A percentile compares a stretch with the other conserved stretches of the same genome.
Evolutionary conservation across 2,329 filamentous ascomycete genomes (phyloP).

Genomic region (Harringtonia aguacate): DNA sequence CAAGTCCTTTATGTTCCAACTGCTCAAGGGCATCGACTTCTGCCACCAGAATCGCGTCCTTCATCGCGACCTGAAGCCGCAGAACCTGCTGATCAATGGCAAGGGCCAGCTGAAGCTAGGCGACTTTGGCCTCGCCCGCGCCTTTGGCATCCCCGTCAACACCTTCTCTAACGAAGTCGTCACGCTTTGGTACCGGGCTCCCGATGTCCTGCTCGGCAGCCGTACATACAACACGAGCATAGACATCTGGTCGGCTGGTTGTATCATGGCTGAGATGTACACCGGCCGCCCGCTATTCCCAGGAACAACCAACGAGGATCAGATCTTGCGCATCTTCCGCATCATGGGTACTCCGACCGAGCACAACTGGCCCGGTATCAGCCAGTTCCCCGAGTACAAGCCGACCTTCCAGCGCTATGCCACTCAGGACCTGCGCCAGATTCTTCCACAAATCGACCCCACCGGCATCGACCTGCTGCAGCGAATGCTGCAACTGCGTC

Average conservation of each 20-base stretch:
- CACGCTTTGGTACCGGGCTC: slow-evolving; percentile 94
- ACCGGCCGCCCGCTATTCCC: slow-evolving; percentile 92
- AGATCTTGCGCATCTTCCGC: slow-evolving; percentile 92
- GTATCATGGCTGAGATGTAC: slow-evolving; percentile 99
- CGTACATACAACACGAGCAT: slow-evolving; percentile 99
- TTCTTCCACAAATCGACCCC: slow-evolving; percentile 83
- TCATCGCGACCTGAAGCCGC: slow-evolving; percentile 90
- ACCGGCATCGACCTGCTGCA: slow-evolving; percentile 78
- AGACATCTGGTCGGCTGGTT: slow-evolving; percentile 97
- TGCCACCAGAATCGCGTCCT: slow-evolving; percentile 96
- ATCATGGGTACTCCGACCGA: slow-evolving; percentile 98
- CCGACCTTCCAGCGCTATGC: slow-evolving; percentile 88
- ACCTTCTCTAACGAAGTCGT: slow-evolving; percentile 98
- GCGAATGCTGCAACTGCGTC: slow-evolving; percentile 84
- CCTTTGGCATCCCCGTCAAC: slow-evolving; percentile 95
- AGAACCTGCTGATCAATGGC: slow-evolving; percentile 91
- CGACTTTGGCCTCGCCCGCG: slow-evolving; percentile 87
- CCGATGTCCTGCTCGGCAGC: slow-evolving; percentile 86
- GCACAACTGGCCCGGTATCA: slow-evolving; percentile 90
- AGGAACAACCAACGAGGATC: slow-evolving; percentile 96
- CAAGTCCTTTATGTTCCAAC: slow-evolving; percentile 99
- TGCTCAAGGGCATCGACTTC: slow-evolving; percentile 90
- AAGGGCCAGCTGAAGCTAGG: slow-evolving; percentile 86
- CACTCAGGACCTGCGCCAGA: slow-evolving; percentile 77
- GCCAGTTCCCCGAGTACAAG: slow-evolving; percentile 96